Evolutionary conservation across 805 yeast genomes (phyloP).

Genomic region (Kuraishia floccosa): DNA sequence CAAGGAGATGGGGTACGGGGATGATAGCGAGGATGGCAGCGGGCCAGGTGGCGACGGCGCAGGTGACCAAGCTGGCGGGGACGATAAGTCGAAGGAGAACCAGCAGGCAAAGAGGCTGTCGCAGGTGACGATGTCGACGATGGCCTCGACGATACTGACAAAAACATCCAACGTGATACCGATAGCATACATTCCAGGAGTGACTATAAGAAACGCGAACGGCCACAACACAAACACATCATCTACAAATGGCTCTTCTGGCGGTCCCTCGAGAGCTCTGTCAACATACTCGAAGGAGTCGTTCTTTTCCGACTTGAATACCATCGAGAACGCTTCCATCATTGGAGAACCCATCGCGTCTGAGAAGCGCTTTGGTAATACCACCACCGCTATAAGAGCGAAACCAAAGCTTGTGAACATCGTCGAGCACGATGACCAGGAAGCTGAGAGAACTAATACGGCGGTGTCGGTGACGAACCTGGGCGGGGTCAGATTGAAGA

Average conservation of each 20-base stretch:
- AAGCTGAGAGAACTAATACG: not conserved
- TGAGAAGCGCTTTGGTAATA: conserved; percentile 23
- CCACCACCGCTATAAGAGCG: conserved; percentile 70
- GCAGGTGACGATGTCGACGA: conserved; percentile 17
- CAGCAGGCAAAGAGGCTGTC: conserved; percentile 13
- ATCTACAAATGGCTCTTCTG: conserved; percentile 11
- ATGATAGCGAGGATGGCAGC: conserved; percentile 14
- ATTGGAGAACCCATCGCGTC: conserved; percentile 15
- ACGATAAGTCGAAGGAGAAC: conserved; percentile 7
- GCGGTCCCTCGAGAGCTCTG: conserved; percentile 27
- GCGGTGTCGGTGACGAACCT: conserved; percentile 2
- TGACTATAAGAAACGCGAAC: conserved; percentile 51
- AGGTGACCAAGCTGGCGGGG: conserved; percentile 2
- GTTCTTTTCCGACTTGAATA: conserved; percentile 28
- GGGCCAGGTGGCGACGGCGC: conserved; percentile 8
- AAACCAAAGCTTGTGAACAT: conserved; percentile 61
- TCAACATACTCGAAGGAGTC: conserved; percentile 28
- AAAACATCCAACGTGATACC: conserved; percentile 84
- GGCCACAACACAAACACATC: conserved; percentile 7
- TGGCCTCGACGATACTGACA: conserved; percentile 58
- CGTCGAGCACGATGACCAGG: conserved; percentile 2
- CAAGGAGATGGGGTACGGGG: conserved; percentile 17
- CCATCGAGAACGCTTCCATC: conserved; percentile 34
- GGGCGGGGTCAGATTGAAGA: conserved; percentile 2
- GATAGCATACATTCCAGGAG: conserved; percentile 92